phyloP scores from a whole-genome alignment of 768 basidiomycete species.

The Sutorius australiensis region DNA sequence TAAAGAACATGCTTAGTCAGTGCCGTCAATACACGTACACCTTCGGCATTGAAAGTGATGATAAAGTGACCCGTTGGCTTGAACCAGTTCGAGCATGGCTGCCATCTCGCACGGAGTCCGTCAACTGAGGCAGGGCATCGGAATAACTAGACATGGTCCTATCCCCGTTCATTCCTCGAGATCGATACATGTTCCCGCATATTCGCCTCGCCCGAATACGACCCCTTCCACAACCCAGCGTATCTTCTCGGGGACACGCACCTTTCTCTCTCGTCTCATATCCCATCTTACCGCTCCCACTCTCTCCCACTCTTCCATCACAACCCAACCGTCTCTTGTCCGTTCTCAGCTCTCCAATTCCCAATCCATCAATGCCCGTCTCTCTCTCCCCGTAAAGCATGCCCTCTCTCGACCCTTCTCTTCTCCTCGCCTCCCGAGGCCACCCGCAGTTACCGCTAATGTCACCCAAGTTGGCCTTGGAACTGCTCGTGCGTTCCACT shows the following conservation, averaged over 20 bases:
- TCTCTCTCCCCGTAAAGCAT: slow-evolving; percentile 54
- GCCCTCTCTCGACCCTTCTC: slow-evolving; percentile 46
- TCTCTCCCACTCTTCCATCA: slow-evolving; percentile 28
- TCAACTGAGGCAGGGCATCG: slow-evolving; percentile 25
- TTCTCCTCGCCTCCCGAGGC: slow-evolving; percentile 56
- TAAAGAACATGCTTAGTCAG: slow-evolving; percentile 22
- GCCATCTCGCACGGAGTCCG: slow-evolving; percentile 25
- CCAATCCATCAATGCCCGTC: slow-evolving; percentile 46
- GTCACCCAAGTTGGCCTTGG: slow-evolving; percentile 72
- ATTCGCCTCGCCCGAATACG: slow-evolving; percentile 17
- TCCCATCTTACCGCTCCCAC: slow-evolving; percentile 58
- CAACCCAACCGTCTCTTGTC: slow-evolving; percentile 5
- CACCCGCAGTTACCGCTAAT: slow-evolving; percentile 44
- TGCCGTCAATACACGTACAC: not conserved
- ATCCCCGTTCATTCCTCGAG: slow-evolving; percentile 24
- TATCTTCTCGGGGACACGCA: slow-evolving; percentile 50
- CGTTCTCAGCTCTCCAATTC: slow-evolving; percentile 22
- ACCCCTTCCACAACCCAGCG: slow-evolving; percentile 37
- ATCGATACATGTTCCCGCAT: slow-evolving; percentile 45
- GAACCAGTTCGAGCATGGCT: slow-evolving; percentile 13
- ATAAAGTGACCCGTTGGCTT: not conserved
- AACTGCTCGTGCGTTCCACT: slow-evolving; percentile 70
- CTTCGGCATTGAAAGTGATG: slow-evolving; percentile 4
- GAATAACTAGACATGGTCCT: not conserved
- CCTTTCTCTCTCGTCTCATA: slow-evolving; percentile 53